Conservation (phyloP, 495 filamentous ascomycete species). For the Podospora bellae-mahoneyi region DNA sequence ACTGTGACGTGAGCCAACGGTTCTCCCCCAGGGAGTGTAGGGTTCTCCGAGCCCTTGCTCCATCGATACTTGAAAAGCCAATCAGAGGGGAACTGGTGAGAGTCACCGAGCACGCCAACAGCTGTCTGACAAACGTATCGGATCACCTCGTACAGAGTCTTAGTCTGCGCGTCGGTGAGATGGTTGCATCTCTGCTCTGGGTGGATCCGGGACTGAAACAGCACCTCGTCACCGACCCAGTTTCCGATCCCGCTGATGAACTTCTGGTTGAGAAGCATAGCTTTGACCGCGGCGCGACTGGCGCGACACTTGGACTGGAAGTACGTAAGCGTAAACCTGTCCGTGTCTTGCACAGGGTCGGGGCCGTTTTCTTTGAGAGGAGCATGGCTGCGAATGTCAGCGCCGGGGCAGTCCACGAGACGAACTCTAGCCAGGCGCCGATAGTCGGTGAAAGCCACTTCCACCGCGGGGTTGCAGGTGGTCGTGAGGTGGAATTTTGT, state of each 20-base stretch:
- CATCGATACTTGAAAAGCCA: conserved; percentile 94
- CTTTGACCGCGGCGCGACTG: conserved; percentile 81
- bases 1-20: conserved; percentile 81
- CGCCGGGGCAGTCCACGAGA: conserved; percentile 73
- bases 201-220: conserved; percentile 83
- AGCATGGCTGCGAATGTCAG: conserved; percentile 67
- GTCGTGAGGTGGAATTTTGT: conserved; percentile 76
- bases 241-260: conserved; percentile 92
- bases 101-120: conserved; percentile 65
- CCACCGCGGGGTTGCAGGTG: conserved; percentile 54
- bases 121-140: conserved; percentile 75
- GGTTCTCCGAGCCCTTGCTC: conserved; percentile 60
- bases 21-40: conserved; percentile 68
- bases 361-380: conserved; percentile 90
- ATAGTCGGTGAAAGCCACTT: conserved; percentile 81
- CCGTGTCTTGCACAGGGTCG: conserved; percentile 82
- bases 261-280: conserved; percentile 81
- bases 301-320: conserved; percentile 62
- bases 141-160: conserved; percentile 67
- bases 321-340: conserved; percentile 70
- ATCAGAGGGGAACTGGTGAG: conserved; percentile 74
- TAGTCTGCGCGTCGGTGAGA: conserved; percentile 67
- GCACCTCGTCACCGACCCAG: conserved; percentile 92
- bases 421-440: conserved; percentile 74
- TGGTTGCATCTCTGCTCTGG: conserved; percentile 90